Percentiles rank a stretch among this genome's conserved stretches.
Evolutionary conservation across 1,284 basidiomycete genomes (phyloP).

Genomic region (Athelia sp.): DNA sequence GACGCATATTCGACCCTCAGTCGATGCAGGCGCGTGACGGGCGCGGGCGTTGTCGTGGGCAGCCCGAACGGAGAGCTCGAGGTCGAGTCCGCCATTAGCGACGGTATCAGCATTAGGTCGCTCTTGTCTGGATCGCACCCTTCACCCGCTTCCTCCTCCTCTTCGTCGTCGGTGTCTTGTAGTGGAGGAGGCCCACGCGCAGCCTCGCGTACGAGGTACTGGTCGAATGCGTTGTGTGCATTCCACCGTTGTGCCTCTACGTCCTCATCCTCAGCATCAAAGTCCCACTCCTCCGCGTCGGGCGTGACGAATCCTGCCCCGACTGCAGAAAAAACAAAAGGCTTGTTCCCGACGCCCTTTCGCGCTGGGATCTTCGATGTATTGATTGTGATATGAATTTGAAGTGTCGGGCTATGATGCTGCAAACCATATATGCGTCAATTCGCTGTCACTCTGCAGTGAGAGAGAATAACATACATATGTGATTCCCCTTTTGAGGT

Average conservation of each 20-base stretch:
- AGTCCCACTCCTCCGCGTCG: neutral
- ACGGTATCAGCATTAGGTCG: neutral
- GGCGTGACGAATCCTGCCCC: conserved; percentile 30
- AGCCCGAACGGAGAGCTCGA: conserved; percentile 17
- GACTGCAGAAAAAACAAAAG: conserved; percentile 50
- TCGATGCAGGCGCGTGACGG: conserved; percentile 18
- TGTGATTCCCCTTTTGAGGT: conserved; percentile 44
- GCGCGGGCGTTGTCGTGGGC: conserved; percentile 21
- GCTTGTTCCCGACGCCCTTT: conserved; percentile 52
- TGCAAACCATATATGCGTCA: no score
- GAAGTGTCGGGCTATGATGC: conserved; percentile 45
- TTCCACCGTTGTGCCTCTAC: conserved; percentile 22
- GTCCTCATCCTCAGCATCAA: conserved; percentile 2
- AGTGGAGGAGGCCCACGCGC: conserved; percentile 14
- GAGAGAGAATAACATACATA: conserved; percentile 72
- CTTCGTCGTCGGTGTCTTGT: conserved; percentile 16
- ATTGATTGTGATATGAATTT: conserved; percentile 59
- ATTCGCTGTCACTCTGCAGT: no score
- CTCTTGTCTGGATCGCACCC: conserved; percentile 21
- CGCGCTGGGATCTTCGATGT: conserved; percentile 40
- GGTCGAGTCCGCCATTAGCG: conserved; percentile 20
- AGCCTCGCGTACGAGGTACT: conserved; percentile 19
- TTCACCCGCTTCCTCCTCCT: no score
- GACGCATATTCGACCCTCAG: conserved; percentile 25
- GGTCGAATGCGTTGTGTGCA: conserved; percentile 19